Base-by-base conservation (phyloP, 2,329 filamentous ascomycete genomes). In the Fusarium sp. region DNA sequence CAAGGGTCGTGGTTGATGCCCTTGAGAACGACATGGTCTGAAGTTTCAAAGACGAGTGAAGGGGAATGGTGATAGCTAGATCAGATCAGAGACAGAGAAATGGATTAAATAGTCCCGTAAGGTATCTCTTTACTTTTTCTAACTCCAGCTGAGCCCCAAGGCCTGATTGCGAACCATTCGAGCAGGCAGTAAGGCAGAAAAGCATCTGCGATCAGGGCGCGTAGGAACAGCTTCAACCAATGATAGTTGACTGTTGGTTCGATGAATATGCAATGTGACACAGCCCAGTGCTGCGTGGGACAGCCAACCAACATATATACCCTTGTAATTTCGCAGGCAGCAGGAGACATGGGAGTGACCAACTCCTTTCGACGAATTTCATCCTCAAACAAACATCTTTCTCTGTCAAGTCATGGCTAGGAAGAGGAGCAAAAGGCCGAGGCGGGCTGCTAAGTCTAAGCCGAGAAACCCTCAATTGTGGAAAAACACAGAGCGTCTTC, bases 401-500 rank as follows among this genome's bases (percentile, higher is more conserved):
- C 18, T 5, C 1, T 9, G 13, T 18, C 0, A 24, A 17, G 1
- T 2, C 22, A 56, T 56, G 52, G 22, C 6, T 6, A 45, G 31
- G 22, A 56, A 49, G 14, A 31, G 22, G 2, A 49, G 17, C 11
- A 45, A 31, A 31, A 28, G 31, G 3, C 14, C 33, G 7, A 22
- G 9, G 18, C 31, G 14, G 9, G 14, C 6, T 3, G 3, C 11
- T 15, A 56, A 6, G 43, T 4, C 52, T 8, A 49, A 31, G 22
- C 13, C 22, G 3, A 49, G 9, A 7, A 7, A 39, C 3, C 22
- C 17, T 0, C 0, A 13, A 4, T 4, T 3, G 0, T 56, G 52
- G 52, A 49, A 31, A 9, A 26, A 0, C 5, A 39, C 5, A 0
- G 52, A 56, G 0, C 44, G 58, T 4, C 58, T 58, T 1, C 38